Evolutionary conservation across 1,284 basidiomycete species (phyloP).

Genomic region (Boletellus sp.): DNA sequence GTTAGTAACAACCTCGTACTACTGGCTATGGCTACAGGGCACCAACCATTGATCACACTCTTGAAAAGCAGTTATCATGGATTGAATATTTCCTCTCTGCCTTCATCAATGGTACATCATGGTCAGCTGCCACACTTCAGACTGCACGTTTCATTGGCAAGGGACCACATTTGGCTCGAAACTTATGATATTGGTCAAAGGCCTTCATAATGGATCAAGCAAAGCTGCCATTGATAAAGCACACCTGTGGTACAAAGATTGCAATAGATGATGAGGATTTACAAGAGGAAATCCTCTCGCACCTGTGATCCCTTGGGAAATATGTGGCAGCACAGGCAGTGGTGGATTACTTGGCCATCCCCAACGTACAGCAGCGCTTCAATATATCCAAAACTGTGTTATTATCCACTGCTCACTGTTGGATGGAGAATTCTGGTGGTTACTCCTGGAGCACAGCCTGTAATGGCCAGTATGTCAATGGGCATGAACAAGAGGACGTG

Average conservation of each 20-base stretch:
- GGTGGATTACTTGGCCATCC: not conserved
- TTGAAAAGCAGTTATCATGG: no score
- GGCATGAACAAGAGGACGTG: not conserved
- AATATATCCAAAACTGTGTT: not conserved
- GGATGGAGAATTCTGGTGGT: not conserved
- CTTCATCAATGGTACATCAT: no score
- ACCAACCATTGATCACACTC: no score
- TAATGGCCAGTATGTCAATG: not conserved
- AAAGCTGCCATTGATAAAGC: not conserved
- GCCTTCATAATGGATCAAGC: not conserved
- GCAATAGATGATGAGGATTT: not conserved
- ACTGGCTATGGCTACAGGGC: no score
- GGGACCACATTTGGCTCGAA: not conserved
- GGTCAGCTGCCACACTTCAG: no score
- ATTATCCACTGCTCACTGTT: not conserved
- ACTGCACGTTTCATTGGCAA: no score
- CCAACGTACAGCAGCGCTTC: not conserved
- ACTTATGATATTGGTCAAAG: not conserved
- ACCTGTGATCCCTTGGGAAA: not conserved
- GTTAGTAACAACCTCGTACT: no score
- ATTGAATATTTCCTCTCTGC: no score
- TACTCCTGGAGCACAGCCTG: not conserved
- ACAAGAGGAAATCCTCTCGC: not conserved
- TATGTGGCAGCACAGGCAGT: not conserved
- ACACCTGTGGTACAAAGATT: not conserved